Evolutionary conservation across 805 yeast species (phyloP), one percentile per base, ranked within the genome.

Genomic region (Torulaspora delbrueckii): DNA sequence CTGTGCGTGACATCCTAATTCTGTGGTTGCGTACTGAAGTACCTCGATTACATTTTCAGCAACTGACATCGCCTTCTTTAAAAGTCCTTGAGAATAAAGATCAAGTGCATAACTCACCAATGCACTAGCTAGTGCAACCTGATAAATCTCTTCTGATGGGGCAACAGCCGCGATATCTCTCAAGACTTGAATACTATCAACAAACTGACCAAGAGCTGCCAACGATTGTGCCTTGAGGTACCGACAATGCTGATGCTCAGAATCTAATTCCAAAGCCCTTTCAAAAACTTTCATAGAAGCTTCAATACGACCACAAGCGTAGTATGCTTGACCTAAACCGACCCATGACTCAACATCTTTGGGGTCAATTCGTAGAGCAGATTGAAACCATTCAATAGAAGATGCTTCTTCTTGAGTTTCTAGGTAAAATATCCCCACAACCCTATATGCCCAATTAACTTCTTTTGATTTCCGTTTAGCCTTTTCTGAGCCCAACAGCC

Each of bases 321-420:
- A 71, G 63, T 93, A 93, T 0, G 96, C 91, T 62, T 93, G 98
- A n/a, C 99, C 99, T n/a, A 93, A 70, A 1, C 96, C 96, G 24
- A 85, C 72, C 97, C 98, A 91, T 2, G 96, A 83, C 52, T 86
- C 83, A 1, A 77, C 62, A 64, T 93, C 97, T 43, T 59, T 52
- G 0, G 84, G 70, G 35, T 81, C 70, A 52, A 84, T 69, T 50
- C 97, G 74, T 40, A 93, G 70, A 1, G 96, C 89, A 23, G 81
- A 77, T 65, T 93, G 99, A 60, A 87, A 89, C 78, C 86, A 81
- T 63, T 86, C 91, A 38, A 91, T 84, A 0, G 99, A 95, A 45
- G 80, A 81, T 1, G 78, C 79, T 52, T 80, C 86, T 53, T 84
- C 82, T 55, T 82, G 87, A 23, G 63, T 70, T 58, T 86, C 89